Conservation (phyloP, 768 basidiomycete genomes). For the Amanita subjunquillea region DNA sequence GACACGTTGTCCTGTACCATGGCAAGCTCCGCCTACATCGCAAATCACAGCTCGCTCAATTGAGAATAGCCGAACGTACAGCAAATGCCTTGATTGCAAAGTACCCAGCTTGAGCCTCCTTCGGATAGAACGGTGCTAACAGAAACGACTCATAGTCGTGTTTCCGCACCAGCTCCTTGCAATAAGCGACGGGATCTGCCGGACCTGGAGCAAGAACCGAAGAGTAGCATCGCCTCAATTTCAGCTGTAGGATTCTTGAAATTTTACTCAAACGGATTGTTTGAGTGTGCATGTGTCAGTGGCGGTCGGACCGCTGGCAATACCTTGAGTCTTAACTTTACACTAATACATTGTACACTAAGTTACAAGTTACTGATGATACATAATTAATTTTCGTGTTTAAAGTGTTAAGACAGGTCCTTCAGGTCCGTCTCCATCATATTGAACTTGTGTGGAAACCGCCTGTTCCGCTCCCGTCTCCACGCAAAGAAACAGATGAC, state of each 20-base stretch:
- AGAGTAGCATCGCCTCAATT: neutral
- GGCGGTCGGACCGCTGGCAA: neutral
- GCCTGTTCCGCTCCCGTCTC: neutral
- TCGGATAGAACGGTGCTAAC: constrained; percentile 62
- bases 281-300: neutral
- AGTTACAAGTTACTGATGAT: too few species aligned
- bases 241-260: neutral
- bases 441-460: neutral
- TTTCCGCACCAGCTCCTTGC: constrained; percentile 60
- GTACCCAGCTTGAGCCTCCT: constrained; percentile 51
- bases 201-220: constrained; percentile 13
- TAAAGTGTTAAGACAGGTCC: neutral
- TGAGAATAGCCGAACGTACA: constrained; percentile 35
- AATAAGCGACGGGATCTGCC: constrained; percentile 48
- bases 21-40: constrained; percentile 60
- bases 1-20: constrained; percentile 70
- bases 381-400: too few species aligned
- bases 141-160: constrained; percentile 80
- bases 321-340: too few species aligned
- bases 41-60: neutral
- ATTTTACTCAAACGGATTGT: neutral
- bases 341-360: too few species aligned
- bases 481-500: neutral
- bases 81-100: constrained; percentile 79
- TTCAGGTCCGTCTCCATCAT: neutral